These are phyloP conservation scores for Penicillium flavigenum DNA, from an alignment of 495 filamentous ascomycete genomes.

Conservation along the genomic window DNA sequence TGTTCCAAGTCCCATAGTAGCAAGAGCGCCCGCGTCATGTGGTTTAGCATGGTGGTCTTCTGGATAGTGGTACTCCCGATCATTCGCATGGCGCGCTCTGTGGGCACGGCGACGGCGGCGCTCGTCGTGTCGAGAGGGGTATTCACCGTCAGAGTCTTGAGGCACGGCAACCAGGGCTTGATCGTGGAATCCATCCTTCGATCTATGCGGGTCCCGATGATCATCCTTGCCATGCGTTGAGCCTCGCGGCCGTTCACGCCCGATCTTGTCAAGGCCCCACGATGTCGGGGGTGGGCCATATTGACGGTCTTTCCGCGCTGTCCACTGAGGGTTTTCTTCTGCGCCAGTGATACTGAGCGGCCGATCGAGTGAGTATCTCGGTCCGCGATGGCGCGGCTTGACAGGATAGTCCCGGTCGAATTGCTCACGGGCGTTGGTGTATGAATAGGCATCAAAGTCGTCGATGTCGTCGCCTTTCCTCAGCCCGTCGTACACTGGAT, in stretches of 20 bases:
- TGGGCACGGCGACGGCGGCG: conserved; percentile 29
- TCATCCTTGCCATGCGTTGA: conserved; percentile 33
- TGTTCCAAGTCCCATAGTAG: conserved; percentile 40
- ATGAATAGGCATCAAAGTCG: conserved; percentile 62
- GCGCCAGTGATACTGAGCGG: conserved; percentile 64
- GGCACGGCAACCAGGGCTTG: conserved; percentile 37
- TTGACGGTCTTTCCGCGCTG: conserved; percentile 44
- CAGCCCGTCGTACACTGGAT: conserved; percentile 33
- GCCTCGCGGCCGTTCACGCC: conserved; percentile 36
- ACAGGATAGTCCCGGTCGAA: conserved; percentile 63
- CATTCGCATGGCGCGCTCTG: conserved; percentile 26
- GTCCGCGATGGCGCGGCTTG: conserved; percentile 45
- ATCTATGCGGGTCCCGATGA: conserved; percentile 31
- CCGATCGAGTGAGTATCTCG: conserved; percentile 54
- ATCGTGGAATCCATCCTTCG: conserved; percentile 33
- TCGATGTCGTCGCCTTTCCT: conserved; percentile 60
- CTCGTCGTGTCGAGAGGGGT: conserved; percentile 29
- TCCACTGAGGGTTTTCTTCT: conserved; percentile 53
- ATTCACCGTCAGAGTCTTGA: conserved; percentile 43
- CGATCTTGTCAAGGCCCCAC: conserved; percentile 61
- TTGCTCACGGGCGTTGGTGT: conserved; percentile 68
- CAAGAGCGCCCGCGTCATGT: conserved; percentile 8
- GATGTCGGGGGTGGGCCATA: conserved; percentile 60
- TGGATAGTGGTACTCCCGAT: conserved; percentile 25
- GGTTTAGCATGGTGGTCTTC: conserved; percentile 31